Percentiles rank a stretch among this genome's conserved stretches.
These are phyloP conservation scores for Isabelozyma gotoi DNA, from an alignment of 805 yeast genomes.

Conservation along the genomic window DNA sequence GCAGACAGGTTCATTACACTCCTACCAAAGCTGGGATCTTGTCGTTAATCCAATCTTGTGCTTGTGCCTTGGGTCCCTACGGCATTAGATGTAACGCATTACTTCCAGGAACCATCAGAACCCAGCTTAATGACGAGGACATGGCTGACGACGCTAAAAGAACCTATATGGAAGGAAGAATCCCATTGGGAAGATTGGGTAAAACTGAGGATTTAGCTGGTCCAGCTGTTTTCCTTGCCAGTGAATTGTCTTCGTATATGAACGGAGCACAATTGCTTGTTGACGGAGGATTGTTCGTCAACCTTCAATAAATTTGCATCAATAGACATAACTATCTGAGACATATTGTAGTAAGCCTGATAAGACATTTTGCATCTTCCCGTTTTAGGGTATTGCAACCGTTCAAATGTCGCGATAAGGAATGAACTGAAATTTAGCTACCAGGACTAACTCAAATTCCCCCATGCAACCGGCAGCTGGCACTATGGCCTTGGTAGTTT, in stretches of 20 bases:
- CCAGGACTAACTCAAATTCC: too few relatives aligned
- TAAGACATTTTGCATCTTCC: too few relatives aligned
- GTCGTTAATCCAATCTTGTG: constrained; percentile 44
- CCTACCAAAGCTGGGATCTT: constrained; percentile 49
- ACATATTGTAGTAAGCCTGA: too few relatives aligned
- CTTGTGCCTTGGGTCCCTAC: constrained; percentile 42
- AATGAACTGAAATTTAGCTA: too few relatives aligned
- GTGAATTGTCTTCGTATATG: constrained; percentile 34
- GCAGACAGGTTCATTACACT: constrained; percentile 45
- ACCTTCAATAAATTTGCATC: constrained; percentile 26
- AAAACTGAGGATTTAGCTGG: constrained; percentile 38
- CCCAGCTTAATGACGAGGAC: constrained; percentile 44
- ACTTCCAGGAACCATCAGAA: constrained; percentile 45
- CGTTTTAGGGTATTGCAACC: too few relatives aligned
- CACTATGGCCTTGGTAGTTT: too few relatives aligned
- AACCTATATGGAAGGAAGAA: constrained; percentile 37
- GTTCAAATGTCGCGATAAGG: too few relatives aligned
- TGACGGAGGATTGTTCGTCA: constrained; percentile 48
- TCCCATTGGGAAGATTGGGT: constrained; percentile 41
- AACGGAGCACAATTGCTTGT: constrained; percentile 45
- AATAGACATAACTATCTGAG: too few relatives aligned
- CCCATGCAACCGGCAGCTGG: too few relatives aligned
- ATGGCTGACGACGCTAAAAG: constrained; percentile 34
- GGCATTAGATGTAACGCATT: constrained; percentile 46
- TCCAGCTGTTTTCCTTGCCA: constrained; percentile 41